Percentiles rank a stretch among this genome's conserved stretches.
phyloP scores from a whole-genome alignment of 1,139 yeast species.

The Scheffersomyces insectosa region DNA sequence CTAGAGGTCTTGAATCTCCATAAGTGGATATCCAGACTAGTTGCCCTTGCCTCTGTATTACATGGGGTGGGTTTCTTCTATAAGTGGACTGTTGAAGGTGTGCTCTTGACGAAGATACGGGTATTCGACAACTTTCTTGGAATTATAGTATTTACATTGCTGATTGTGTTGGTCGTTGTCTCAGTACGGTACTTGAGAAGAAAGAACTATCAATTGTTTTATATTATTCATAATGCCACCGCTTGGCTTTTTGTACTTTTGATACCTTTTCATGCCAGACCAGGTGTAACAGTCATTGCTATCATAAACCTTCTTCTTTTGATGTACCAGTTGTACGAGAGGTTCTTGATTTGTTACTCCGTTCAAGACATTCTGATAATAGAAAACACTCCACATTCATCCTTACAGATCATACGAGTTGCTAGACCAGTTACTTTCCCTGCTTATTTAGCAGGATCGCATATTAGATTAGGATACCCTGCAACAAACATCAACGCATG shows the following conservation, averaged over 20 bases:
- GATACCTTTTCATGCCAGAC: constrained; percentile 45
- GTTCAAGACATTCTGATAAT: constrained; percentile 10
- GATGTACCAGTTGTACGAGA: constrained; percentile 23
- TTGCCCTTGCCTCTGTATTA: constrained; percentile 48
- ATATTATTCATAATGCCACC: constrained; percentile 35
- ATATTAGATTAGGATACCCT: constrained; percentile 30
- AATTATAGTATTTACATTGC: constrained; percentile 46
- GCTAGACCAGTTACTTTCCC: constrained; percentile 29
- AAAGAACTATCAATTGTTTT: constrained; percentile 32
- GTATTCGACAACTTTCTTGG: constrained; percentile 62
- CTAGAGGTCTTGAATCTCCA: constrained; percentile 61
- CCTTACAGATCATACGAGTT: constrained; percentile 26
- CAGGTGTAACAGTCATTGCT: constrained; percentile 37
- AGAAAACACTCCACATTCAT: constrained; percentile 14
- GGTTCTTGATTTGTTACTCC: constrained; percentile 13
- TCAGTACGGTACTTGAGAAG: constrained; percentile 46
- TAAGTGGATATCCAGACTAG: constrained; percentile 77
- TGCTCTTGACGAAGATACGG: constrained; percentile 38
- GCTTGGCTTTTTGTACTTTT: constrained; percentile 29
- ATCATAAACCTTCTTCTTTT: constrained; percentile 21
- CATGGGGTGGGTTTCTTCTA: constrained; percentile 61
- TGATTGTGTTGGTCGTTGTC: constrained; percentile 47
- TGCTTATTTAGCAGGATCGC: constrained; percentile 36
- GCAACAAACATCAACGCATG: constrained; percentile 18
- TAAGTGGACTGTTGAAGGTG: constrained; percentile 44